phyloP scores from a whole-genome alignment of 805 yeast genomes.

The Zygoascus bituminiphila region DNA sequence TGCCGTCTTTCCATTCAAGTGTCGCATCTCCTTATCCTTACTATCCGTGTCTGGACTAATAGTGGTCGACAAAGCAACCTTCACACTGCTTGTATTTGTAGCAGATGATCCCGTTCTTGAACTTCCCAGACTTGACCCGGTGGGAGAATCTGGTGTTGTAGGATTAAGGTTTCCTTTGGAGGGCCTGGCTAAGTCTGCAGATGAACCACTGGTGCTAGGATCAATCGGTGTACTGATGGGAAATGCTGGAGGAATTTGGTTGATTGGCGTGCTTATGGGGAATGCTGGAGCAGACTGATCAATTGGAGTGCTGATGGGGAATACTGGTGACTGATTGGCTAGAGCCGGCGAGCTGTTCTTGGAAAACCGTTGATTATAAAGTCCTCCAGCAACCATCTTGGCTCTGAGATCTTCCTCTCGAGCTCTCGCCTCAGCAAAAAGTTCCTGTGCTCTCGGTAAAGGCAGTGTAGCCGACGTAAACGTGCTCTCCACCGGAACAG shows the following conservation, averaged over 20 bases:
- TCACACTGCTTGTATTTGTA: constrained; percentile 16
- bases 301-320: constrained; percentile 1
- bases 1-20: constrained; percentile 20
- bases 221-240: neutral
- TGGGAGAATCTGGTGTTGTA: constrained; percentile 17
- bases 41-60: neutral
- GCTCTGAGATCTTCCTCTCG: constrained; percentile 20
- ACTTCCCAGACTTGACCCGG: constrained; percentile 18
- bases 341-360: neutral
- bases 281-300: neutral
- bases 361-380: constrained; percentile 5
- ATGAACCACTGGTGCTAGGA: neutral
- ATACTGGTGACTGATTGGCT: neutral
- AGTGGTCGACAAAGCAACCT: neutral
- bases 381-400: constrained; percentile 20
- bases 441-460: constrained; percentile 74
- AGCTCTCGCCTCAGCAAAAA: constrained; percentile 58
- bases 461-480: constrained; percentile 95
- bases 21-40: constrained; percentile 11
- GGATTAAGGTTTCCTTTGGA: neutral
- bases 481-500: constrained; percentile 84
- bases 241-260: neutral
- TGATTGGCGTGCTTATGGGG: neutral
- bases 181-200: neutral
- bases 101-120: constrained; percentile 18